Evolutionary conservation across 441 rosid genomes (phyloP), one percentile per base, ranked within the genome.

Genomic region (Pelargonium cotyledonis): DNA sequence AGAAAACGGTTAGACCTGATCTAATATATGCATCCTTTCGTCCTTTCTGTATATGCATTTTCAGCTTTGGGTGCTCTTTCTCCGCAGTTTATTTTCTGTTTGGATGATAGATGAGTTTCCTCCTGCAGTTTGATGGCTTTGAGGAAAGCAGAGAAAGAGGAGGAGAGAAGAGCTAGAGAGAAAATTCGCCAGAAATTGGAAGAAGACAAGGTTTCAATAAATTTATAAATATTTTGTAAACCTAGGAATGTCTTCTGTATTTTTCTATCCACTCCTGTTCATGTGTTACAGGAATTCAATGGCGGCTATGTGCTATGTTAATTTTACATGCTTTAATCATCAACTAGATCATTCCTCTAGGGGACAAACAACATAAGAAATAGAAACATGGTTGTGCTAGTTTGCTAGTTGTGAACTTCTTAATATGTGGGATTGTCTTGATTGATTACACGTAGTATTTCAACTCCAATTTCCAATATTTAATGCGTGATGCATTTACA

Each of bases 141-240:
- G 76, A 89, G 93, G 63, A 92, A 92, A 89, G 99, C 98, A 14
- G 97, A 95, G 84, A 95, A 95, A 79, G 97, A 88, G 72, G 99
- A 95, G 77, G 98, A 92, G 81, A 85, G 53, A 84, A 83, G 84
- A 74, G 98, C 98, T 21, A 86, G 98, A 77, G 98, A 95, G 76
- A 92, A 82, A 80, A 92, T 95, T 82, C 95, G 96, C 73, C 98
- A 90, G 79, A 95, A 95, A 71, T 76, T 95, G 84, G 97, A 88
- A 81, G 99, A 94, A 81, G 99, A 95, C 85, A 91, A 85, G 90
- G 97, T 94, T 66, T 61, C 47, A 38, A 19, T 35, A n/a, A 16
- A 43, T 4, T 9, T 57, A 23, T 57, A 57, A 19, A 57, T 57
- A 18, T 15, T 57, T 19, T 21, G 26, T 60, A 31, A 60, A 8